phyloP scores from a whole-genome alignment of 2,329 filamentous ascomycete species.

The Tolypocladium capitatum region DNA sequence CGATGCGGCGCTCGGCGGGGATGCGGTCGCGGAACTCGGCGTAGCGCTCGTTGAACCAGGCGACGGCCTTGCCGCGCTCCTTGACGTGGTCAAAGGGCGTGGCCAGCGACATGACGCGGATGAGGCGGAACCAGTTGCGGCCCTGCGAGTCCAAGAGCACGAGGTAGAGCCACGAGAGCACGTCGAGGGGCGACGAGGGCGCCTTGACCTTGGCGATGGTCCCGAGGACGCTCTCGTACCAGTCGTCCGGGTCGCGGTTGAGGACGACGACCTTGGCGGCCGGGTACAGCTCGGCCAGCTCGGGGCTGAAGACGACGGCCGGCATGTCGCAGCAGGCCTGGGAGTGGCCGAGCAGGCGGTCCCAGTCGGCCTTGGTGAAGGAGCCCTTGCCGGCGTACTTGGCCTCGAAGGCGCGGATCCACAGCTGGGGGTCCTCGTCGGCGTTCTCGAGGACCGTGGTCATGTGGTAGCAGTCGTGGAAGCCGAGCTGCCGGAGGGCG shows the following conservation, averaged over 20 bases:
- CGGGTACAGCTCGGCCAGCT: constrained; percentile 20
- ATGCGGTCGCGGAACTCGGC: constrained; percentile 21
- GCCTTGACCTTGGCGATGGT: constrained; percentile 9
- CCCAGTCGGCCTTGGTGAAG: constrained; percentile 28
- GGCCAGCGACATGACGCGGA: constrained; percentile 12
- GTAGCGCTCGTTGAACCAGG: constrained; percentile 24
- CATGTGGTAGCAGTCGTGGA: constrained; percentile 19
- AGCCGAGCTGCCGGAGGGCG: constrained; percentile 12
- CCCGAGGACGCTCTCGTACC: constrained; percentile 19
- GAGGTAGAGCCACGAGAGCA: constrained; percentile 13
- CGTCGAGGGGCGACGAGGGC: constrained; percentile 3
- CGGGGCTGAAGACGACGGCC: constrained; percentile 33
- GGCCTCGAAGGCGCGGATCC: constrained; percentile 18
- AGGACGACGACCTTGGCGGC: constrained; percentile 26
- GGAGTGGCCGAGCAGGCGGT: constrained; percentile 29
- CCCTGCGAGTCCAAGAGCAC: constrained; percentile 13
- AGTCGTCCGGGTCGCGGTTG: constrained; percentile 24
- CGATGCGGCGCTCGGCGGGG: constrained; percentile 19
- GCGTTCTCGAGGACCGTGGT: constrained; percentile 8
- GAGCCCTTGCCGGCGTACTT: constrained; percentile 17
- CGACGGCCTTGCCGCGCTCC: constrained; percentile 23
- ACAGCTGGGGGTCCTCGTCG: constrained; percentile 11
- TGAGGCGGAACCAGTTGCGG: constrained; percentile 14
- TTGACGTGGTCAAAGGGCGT: constrained; percentile 17
- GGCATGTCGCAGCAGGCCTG: constrained; percentile 44